Conservation (phyloP, 2,329 filamentous ascomycete genomes). For the Juglanconis juglandina region DNA sequence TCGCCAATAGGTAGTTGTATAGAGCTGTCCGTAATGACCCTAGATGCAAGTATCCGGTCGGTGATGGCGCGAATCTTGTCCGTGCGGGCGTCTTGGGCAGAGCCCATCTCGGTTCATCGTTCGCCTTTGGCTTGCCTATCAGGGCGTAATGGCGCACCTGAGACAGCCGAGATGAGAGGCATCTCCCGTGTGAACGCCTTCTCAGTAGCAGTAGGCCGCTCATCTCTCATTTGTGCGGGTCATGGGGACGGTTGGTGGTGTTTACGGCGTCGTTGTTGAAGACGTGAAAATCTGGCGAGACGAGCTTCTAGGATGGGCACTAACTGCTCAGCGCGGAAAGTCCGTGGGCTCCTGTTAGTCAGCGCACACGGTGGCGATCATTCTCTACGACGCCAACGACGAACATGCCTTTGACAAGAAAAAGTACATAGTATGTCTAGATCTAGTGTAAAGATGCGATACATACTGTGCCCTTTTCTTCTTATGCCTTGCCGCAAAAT, state of each 20-base stretch:
- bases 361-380: neutral
- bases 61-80: constrained; percentile 91
- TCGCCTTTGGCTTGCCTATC: constrained; percentile 22
- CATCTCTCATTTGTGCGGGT: constrained; percentile 13
- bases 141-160: constrained; percentile 22
- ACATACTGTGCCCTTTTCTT: too few species aligned
- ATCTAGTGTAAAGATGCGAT: too few species aligned
- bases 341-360: neutral
- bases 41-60: constrained; percentile 88
- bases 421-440: too few species aligned
- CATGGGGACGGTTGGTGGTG: neutral
- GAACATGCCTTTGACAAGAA: too few species aligned
- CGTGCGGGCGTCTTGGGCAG: constrained; percentile 59
- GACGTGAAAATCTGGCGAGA: neutral
- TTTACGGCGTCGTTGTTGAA: neutral
- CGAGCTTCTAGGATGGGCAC: neutral
- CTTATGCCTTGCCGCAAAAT: too few species aligned
- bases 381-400: neutral
- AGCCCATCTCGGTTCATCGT: constrained; percentile 20
- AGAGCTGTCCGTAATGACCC: constrained; percentile 88
- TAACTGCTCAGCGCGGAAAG: neutral
- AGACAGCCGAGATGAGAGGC: constrained; percentile 12
- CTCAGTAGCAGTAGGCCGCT: constrained; percentile 20
- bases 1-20: constrained; percentile 93
- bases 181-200: constrained; percentile 14